A percentile compares a stretch with the other conserved stretches of the same genome.
Conservation (phyloP, 2,329 filamentous ascomycete species). For the Fusarium anthophilum region DNA sequence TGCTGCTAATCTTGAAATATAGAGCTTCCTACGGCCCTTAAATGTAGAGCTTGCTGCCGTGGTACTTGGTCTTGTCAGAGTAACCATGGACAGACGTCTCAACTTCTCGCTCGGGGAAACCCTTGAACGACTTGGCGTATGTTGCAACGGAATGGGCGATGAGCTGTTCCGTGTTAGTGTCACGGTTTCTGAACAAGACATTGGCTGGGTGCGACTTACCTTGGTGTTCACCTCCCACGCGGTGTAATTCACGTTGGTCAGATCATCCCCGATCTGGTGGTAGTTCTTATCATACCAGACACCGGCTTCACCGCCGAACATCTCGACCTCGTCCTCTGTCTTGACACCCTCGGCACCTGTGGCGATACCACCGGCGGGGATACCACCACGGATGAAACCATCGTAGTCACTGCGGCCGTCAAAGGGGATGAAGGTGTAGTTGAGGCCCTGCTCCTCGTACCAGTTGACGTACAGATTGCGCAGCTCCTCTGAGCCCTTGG, state of each 20-base stretch:
- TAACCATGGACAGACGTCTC: constrained; percentile 45
- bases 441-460: constrained; percentile 69
- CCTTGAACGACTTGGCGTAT: constrained; percentile 71
- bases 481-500: constrained; percentile 75
- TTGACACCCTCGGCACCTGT: constrained; percentile 82
- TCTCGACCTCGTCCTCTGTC: constrained; percentile 69
- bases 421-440: constrained; percentile 77
- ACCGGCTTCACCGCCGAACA: constrained; percentile 77
- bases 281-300: constrained; percentile 69
- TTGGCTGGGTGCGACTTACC: constrained; percentile 48
- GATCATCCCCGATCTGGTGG: constrained; percentile 69
- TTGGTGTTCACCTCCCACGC: constrained; percentile 71
- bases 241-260: constrained; percentile 65
- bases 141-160: constrained; percentile 79
- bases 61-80: constrained; percentile 56
- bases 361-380: constrained; percentile 79
- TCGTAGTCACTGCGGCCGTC: constrained; percentile 84
- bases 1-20: not conserved
- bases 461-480: constrained; percentile 74
- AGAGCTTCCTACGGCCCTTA: not conserved
- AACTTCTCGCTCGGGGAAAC: constrained; percentile 66
- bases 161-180: constrained; percentile 52
- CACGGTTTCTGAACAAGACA: not conserved
- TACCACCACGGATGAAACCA: constrained; percentile 76
- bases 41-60: constrained; percentile 50